Evolutionary conservation across 1,284 basidiomycete species (phyloP).

Genomic region (Trichosporon asahii): DNA sequence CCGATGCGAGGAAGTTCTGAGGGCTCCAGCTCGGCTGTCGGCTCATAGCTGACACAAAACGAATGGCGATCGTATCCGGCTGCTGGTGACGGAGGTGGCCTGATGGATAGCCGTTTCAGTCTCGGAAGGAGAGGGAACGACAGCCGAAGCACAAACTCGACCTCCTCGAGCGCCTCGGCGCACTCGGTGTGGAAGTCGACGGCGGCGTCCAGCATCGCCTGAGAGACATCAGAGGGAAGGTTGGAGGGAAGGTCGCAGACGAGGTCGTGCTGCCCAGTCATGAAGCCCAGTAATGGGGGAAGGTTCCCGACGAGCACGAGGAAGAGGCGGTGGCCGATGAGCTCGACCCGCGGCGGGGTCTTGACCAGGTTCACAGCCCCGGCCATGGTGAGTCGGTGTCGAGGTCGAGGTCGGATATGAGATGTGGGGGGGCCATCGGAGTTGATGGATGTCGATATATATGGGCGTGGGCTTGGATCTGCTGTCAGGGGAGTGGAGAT

Average conservation of each 20-base stretch:
- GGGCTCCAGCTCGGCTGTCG: background rate
- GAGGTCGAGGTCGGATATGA: background rate
- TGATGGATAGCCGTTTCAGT: background rate
- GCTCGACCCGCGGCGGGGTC: slow-evolving; percentile 1
- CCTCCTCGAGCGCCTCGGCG: slow-evolving; percentile 2
- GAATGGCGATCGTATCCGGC: background rate
- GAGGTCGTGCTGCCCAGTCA: background rate
- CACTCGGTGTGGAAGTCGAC: slow-evolving; percentile 7
- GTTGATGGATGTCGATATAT: background rate
- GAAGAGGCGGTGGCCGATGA: background rate
- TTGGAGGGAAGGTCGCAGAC: background rate
- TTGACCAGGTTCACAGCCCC: background rate
- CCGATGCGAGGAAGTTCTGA: background rate
- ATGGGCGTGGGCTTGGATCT: background rate
- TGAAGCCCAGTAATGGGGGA: slow-evolving; percentile 1
- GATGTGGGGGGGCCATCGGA: background rate
- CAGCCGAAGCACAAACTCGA: background rate
- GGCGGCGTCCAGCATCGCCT: slow-evolving; percentile 1
- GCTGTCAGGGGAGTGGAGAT: background rate
- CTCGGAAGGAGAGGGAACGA: background rate
- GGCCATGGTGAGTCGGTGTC: background rate
- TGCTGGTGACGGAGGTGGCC: background rate
- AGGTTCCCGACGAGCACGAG: background rate
- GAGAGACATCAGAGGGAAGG: background rate
- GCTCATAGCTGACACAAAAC: background rate